A percentile compares a stretch with the other conserved stretches of the same genome.
Conservation (phyloP, 2,329 filamentous ascomycete species). For the Talaromyces rugulosus region DNA sequence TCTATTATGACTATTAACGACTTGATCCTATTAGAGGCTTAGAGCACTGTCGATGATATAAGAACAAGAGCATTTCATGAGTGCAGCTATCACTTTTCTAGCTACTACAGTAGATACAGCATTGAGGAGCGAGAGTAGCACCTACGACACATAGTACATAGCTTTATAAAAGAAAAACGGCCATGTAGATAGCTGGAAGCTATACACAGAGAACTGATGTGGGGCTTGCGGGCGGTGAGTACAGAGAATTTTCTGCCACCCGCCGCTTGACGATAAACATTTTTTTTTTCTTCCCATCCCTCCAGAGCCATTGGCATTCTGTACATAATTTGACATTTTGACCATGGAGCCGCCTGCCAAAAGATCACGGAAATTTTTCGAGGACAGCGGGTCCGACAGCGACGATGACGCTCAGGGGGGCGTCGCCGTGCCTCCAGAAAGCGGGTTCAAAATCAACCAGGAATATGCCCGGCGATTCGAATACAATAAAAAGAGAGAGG, state of each 20-base stretch:
- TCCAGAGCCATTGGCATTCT: neutral
- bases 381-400: constrained; percentile 37
- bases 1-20: neutral
- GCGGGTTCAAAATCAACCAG: constrained; percentile 74
- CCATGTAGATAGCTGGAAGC: too few relatives aligned
- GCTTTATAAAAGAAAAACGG: neutral
- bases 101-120: neutral
- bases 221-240: constrained; percentile 4
- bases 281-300: constrained; percentile 2
- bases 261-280: constrained; percentile 3
- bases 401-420: constrained; percentile 37
- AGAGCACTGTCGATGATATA: neutral
- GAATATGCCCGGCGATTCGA: constrained; percentile 88
- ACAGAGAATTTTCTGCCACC: constrained; percentile 6
- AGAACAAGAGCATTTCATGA: neutral
- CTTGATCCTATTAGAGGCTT: neutral
- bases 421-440: constrained; percentile 30
- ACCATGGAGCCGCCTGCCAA: constrained; percentile 41
- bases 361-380: constrained; percentile 36
- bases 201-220: neutral
- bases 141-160: neutral
- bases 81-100: neutral
- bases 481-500: constrained; percentile 95
- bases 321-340: neutral
- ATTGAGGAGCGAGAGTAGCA: neutral